phyloP scores from a whole-genome alignment of 2,329 filamentous ascomycete species.

The Myriosclerotinia scirpicola region DNA sequence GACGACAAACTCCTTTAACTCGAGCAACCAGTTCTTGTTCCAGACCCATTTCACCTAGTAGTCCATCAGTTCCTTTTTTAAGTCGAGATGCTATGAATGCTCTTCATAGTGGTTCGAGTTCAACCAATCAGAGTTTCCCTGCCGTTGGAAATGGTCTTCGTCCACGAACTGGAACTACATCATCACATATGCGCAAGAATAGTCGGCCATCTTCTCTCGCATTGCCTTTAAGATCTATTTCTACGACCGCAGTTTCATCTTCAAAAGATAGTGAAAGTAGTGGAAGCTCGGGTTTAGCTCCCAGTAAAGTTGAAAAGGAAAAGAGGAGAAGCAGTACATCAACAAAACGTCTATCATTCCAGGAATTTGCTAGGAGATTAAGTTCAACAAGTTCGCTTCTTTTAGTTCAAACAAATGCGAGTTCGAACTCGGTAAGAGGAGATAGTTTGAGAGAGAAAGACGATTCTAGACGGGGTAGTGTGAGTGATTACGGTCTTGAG shows the following conservation, averaged over 20 bases:
- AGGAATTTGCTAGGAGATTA: slow-evolving; percentile 59
- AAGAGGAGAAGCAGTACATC: slow-evolving; percentile 54
- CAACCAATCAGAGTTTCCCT: slow-evolving; percentile 17
- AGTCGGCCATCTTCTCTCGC: slow-evolving; percentile 36
- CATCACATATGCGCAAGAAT: slow-evolving; percentile 25
- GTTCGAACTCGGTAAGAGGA: slow-evolving; percentile 34
- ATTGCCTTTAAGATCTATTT: slow-evolving; percentile 36
- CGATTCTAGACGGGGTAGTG: slow-evolving; percentile 31
- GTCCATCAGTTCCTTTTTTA: slow-evolving; percentile 35
- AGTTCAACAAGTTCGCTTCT: slow-evolving; percentile 60
- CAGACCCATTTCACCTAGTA: slow-evolving; percentile 33
- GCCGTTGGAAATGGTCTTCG: slow-evolving; percentile 26
- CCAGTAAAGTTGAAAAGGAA: slow-evolving; percentile 37
- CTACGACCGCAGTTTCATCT: slow-evolving; percentile 31
- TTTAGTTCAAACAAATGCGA: slow-evolving; percentile 57
- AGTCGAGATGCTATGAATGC: slow-evolving; percentile 39
- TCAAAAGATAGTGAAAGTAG: slow-evolving; percentile 29
- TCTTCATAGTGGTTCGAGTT: slow-evolving; percentile 31
- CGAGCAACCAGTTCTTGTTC: background rate
- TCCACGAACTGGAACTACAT: slow-evolving; percentile 34
- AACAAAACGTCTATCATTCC: slow-evolving; percentile 59
- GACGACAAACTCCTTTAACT: slow-evolving; percentile 31
- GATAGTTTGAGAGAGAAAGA: slow-evolving; percentile 32
- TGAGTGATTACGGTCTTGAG: slow-evolving; percentile 6
- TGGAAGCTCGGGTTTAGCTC: slow-evolving; percentile 27